Percentiles rank a stretch among this genome's conserved stretches.
These are phyloP conservation scores for Juglanconis juglandina DNA, from an alignment of 2,329 filamentous ascomycete genomes.

Conservation along the genomic window DNA sequence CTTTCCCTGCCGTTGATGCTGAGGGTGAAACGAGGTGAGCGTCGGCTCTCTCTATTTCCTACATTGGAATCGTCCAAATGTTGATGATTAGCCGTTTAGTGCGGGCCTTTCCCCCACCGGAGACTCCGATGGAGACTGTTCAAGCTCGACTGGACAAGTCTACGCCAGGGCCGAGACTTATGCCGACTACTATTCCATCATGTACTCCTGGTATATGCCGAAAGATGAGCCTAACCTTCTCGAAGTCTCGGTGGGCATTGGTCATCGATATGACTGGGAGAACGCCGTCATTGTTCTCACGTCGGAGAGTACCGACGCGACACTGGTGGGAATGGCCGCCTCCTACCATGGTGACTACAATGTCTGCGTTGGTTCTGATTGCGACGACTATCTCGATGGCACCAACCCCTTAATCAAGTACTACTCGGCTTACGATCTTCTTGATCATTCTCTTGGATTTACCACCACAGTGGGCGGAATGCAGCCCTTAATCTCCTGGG, in stretches of 20 bases:
- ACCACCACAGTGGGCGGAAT: constrained; percentile 33
- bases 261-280: constrained; percentile 41
- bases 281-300: constrained; percentile 31
- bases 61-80: neutral
- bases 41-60: neutral
- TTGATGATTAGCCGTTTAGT: constrained; percentile 19
- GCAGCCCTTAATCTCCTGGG: constrained; percentile 43
- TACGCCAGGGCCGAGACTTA: constrained; percentile 32
- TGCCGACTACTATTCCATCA: constrained; percentile 32
- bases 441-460: constrained; percentile 36
- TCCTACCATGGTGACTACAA: constrained; percentile 37
- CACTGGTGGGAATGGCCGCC: constrained; percentile 34
- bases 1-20: constrained; percentile 59
- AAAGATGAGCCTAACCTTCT: constrained; percentile 37
- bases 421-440: constrained; percentile 25
- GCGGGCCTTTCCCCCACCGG: constrained; percentile 34
- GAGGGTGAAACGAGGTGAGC: constrained; percentile 54
- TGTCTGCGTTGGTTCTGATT: constrained; percentile 19
- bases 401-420: constrained; percentile 31
- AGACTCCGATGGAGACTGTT: constrained; percentile 29
- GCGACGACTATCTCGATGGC: constrained; percentile 19
- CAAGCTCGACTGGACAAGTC: constrained; percentile 33
- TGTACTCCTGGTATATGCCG: constrained; percentile 44
- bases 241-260: constrained; percentile 21
- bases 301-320: constrained; percentile 24